A percentile compares a stretch with the other conserved stretches of the same genome.
These are phyloP conservation scores for Psilocybe sp. DNA, from an alignment of 768 basidiomycete genomes.

Conservation along the genomic window DNA sequence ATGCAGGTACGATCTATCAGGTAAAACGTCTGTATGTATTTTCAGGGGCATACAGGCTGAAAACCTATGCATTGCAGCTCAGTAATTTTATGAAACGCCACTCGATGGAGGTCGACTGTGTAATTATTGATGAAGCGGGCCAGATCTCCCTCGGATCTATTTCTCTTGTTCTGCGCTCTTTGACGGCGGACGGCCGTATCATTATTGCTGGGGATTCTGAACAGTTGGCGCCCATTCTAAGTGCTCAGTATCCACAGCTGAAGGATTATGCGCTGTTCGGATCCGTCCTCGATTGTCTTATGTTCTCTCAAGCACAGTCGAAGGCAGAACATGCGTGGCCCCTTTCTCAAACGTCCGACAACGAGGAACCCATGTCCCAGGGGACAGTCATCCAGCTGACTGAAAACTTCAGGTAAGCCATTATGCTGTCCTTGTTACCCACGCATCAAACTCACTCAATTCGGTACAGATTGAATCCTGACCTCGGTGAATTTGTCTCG, in stretches of 20 bases:
- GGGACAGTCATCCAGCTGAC: constrained; percentile 45
- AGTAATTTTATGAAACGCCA: constrained; percentile 44
- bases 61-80: constrained; percentile 26
- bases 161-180: constrained; percentile 41
- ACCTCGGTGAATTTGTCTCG: constrained; percentile 51
- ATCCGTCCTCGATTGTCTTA: constrained; percentile 45
- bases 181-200: constrained; percentile 35
- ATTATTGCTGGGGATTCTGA: constrained; percentile 52
- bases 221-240: constrained; percentile 49
- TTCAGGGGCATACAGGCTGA: not conserved
- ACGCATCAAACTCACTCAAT: not conserved
- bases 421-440: not conserved
- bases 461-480: constrained; percentile 41
- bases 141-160: constrained; percentile 46
- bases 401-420: constrained; percentile 47
- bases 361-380: constrained; percentile 23
- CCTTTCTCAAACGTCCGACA: constrained; percentile 13
- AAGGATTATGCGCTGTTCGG: constrained; percentile 40
- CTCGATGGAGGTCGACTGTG: constrained; percentile 37
- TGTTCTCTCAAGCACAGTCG: constrained; percentile 24
- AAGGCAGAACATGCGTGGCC: constrained; percentile 6
- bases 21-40: constrained; percentile 18
- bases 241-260: constrained; percentile 41
- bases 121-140: constrained; percentile 50
- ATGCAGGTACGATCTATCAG: constrained; percentile 49